These are phyloP conservation scores for Naematelia encephala DNA, from an alignment of 768 basidiomycete species.

Conservation along the genomic window DNA sequence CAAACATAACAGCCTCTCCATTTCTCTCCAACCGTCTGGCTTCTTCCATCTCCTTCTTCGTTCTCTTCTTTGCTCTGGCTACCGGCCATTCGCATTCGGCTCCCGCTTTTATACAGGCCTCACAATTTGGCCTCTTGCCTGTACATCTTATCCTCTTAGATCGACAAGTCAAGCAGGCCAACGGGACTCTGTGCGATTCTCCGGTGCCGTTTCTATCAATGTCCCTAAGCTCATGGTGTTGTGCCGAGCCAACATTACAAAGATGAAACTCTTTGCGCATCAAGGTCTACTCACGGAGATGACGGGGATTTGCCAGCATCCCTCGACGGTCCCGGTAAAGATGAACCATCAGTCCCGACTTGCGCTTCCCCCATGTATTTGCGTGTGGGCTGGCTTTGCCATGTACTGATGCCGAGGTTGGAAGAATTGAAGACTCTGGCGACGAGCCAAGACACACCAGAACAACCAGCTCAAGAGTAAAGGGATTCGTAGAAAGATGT, in stretches of 20 bases:
- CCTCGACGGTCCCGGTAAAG: neutral
- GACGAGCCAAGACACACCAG: no score
- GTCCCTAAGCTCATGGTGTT: no score
- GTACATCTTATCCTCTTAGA: slow-evolving; percentile 37
- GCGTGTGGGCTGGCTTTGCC: neutral
- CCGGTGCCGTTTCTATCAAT: neutral
- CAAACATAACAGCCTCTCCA: neutral
- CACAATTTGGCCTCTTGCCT: slow-evolving; percentile 30
- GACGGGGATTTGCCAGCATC: neutral
- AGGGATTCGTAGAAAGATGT: no score
- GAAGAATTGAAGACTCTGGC: no score
- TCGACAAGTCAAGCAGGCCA: slow-evolving; percentile 40
- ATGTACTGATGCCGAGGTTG: neutral
- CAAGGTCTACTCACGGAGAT: neutral
- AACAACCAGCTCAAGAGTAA: no score
- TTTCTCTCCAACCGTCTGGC: slow-evolving; percentile 25
- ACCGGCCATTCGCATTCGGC: slow-evolving; percentile 45
- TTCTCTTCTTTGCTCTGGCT: slow-evolving; percentile 43
- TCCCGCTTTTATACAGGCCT: slow-evolving; percentile 33
- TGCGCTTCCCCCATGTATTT: neutral
- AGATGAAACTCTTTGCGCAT: no score
- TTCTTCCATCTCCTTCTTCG: slow-evolving; percentile 47
- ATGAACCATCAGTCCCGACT: neutral
- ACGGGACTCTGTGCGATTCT: slow-evolving; percentile 23
- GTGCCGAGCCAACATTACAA: no score